A percentile compares a stretch with the other conserved stretches of the same genome.
phyloP scores from a whole-genome alignment of 805 yeast genomes.

The Starmerella floricola region DNA sequence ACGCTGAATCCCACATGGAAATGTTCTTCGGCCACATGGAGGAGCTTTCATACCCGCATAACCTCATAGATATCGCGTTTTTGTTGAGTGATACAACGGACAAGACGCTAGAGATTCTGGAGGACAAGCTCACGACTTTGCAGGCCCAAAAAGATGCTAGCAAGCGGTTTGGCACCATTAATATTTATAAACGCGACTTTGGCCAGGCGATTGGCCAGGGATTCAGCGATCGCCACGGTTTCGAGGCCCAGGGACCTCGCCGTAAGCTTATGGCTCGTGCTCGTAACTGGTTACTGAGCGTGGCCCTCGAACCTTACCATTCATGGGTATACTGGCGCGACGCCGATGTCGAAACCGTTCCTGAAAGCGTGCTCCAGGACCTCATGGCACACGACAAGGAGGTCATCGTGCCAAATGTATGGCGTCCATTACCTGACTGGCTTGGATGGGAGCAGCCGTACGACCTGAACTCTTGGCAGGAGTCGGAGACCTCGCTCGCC shows the following conservation, averaged over 20 bases:
- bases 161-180: constrained; percentile 64
- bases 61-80: constrained; percentile 70
- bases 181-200: constrained; percentile 79
- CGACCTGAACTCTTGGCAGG: constrained; percentile 94
- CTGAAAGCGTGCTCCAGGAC: constrained; percentile 77
- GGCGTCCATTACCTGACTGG: constrained; percentile 94
- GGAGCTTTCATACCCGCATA: constrained; percentile 76
- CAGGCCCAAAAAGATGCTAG: constrained; percentile 52
- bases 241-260: constrained; percentile 93
- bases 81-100: constrained; percentile 84
- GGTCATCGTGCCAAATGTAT: constrained; percentile 91
- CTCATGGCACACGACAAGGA: constrained; percentile 87
- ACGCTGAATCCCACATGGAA: constrained; percentile 80
- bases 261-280: constrained; percentile 94
- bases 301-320: constrained; percentile 84
- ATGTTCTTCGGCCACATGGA: constrained; percentile 76
- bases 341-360: constrained; percentile 91
- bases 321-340: constrained; percentile 98
- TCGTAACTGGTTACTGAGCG: constrained; percentile 84
- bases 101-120: constrained; percentile 58
- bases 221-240: constrained; percentile 89
- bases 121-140: constrained; percentile 43
- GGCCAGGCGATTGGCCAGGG: constrained; percentile 93
- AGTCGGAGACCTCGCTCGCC: constrained; percentile 55
- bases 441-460: constrained; percentile 87